These are phyloP conservation scores for Pharnaceum exiguum DNA, from an alignment of 148 eudicot species.

Conservation along the genomic window DNA sequence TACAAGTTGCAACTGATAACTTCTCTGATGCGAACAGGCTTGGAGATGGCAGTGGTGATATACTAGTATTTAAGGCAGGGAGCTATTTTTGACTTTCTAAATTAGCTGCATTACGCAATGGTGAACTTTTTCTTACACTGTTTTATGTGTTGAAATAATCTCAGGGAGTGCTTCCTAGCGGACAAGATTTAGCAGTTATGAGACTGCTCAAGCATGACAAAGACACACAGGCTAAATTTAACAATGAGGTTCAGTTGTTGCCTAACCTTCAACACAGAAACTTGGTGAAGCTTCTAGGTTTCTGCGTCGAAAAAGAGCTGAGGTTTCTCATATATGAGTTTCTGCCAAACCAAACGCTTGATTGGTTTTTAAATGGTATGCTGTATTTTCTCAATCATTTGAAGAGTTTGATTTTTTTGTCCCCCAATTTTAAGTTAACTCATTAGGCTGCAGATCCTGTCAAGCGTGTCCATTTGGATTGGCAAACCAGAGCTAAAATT, in stretches of 20 bases:
- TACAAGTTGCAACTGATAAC: constrained; percentile 16
- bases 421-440: no score
- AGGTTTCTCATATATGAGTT: constrained; percentile 42
- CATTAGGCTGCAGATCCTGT: constrained; percentile 28
- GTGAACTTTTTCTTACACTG: no score
- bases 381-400: neutral
- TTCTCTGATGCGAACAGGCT: constrained; percentile 11
- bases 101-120: neutral
- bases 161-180: constrained; percentile 8
- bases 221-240: constrained; percentile 6
- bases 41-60: neutral
- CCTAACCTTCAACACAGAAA: constrained; percentile 47
- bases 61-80: constrained; percentile 15
- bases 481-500: constrained; percentile 28
- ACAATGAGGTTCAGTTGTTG: constrained; percentile 22
- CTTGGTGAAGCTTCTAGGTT: constrained; percentile 34
- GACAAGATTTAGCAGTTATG: constrained; percentile 21
- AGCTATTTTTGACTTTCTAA: neutral
- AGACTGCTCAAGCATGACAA: constrained; percentile 1
- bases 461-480: constrained; percentile 13
- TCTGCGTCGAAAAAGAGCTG: constrained; percentile 26
- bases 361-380: constrained; percentile 33
- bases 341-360: constrained; percentile 34
- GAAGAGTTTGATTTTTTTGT: no score
- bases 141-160: no score